These are phyloP conservation scores for Neurospora intermedia DNA, from an alignment of 495 filamentous ascomycete genomes.

Conservation along the genomic window DNA sequence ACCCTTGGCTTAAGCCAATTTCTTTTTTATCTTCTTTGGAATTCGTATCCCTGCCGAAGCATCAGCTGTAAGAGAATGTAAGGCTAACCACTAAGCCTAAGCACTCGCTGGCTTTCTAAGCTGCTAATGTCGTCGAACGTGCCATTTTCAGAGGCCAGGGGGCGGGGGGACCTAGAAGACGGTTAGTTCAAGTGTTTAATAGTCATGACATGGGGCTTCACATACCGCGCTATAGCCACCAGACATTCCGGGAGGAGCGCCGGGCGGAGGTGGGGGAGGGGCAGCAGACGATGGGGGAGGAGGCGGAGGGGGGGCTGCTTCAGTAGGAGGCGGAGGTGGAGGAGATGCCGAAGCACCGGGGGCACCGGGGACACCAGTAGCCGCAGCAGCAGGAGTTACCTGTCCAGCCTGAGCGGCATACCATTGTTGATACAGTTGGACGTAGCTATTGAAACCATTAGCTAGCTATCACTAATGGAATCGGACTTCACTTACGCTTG, in stretches of 20 bases:
- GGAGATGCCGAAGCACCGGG: slow-evolving; percentile 40
- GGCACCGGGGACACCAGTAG: slow-evolving; percentile 10
- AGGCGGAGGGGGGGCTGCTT: slow-evolving; percentile 57
- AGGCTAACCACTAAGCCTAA: not conserved
- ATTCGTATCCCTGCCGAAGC: not conserved
- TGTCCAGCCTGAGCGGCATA: slow-evolving; percentile 44
- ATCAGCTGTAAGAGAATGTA: not conserved
- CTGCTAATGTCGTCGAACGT: not conserved
- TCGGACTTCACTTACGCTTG: slow-evolving; percentile 32
- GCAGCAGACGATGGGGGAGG: slow-evolving; percentile 38
- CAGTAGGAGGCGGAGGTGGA: slow-evolving; percentile 50
- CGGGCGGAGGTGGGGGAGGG: slow-evolving; percentile 55
- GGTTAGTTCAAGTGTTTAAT: slow-evolving; percentile 9
- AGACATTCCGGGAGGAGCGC: slow-evolving; percentile 39
- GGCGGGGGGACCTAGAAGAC: slow-evolving; percentile 40
- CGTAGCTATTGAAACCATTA: slow-evolving; percentile 39
- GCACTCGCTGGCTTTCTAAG: not conserved
- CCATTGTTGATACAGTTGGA: slow-evolving; percentile 60
- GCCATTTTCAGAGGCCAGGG: slow-evolving; percentile 35
- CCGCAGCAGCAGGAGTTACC: slow-evolving; percentile 25
- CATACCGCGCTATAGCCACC: slow-evolving; percentile 60
- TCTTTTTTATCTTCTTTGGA: not conserved
- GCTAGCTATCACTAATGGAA: not conserved
- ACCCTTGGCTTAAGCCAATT: not conserved
- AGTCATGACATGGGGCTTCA: slow-evolving; percentile 1